Evolutionary conservation across 306 rosid genomes (phyloP).

Genomic region (Vigna angularis): DNA sequence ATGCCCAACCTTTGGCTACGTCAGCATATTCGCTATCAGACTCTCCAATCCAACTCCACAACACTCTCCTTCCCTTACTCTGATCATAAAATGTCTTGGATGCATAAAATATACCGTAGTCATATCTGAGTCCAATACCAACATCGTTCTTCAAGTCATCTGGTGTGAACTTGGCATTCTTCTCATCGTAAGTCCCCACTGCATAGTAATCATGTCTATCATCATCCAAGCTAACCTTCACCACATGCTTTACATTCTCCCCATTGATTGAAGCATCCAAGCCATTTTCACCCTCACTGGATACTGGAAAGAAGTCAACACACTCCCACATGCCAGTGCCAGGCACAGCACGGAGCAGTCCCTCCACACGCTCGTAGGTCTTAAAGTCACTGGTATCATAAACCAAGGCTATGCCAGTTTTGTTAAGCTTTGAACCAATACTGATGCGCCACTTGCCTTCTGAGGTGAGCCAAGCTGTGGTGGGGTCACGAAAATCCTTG

Average conservation of each 20-base stretch:
- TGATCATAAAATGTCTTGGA: slow-evolving; percentile 83
- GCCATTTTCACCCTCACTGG: slow-evolving; percentile 48
- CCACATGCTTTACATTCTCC: slow-evolving; percentile 69
- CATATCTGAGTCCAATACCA: slow-evolving; percentile 81
- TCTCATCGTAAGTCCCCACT: slow-evolving; percentile 74
- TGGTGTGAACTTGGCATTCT: slow-evolving; percentile 56
- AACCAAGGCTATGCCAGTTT: slow-evolving; percentile 71
- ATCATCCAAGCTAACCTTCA: slow-evolving; percentile 80
- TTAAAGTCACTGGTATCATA: slow-evolving; percentile 78
- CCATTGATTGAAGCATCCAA: slow-evolving; percentile 67
- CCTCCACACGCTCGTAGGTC: slow-evolving; percentile 56
- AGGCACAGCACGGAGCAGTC: slow-evolving; percentile 65
- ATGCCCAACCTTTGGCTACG: slow-evolving; percentile 89
- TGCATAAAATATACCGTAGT: slow-evolving; percentile 82
- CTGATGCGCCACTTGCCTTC: slow-evolving; percentile 78
- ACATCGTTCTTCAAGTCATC: slow-evolving; percentile 67
- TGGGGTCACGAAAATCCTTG: slow-evolving; percentile 89
- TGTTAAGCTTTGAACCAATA: slow-evolving; percentile 73
- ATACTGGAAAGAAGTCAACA: slow-evolving; percentile 79
- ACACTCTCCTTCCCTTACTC: slow-evolving; percentile 64
- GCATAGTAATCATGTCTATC: slow-evolving; percentile 85
- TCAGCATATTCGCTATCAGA: slow-evolving; percentile 87
- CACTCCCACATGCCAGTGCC: slow-evolving; percentile 97
- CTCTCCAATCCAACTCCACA: slow-evolving; percentile 97
- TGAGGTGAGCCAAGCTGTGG: slow-evolving; percentile 86